Percentiles rank a stretch among this genome's conserved stretches.
These are phyloP conservation scores for Knoxia roxburghii DNA, from an alignment of 257 asterid genomes.

Conservation along the genomic window DNA sequence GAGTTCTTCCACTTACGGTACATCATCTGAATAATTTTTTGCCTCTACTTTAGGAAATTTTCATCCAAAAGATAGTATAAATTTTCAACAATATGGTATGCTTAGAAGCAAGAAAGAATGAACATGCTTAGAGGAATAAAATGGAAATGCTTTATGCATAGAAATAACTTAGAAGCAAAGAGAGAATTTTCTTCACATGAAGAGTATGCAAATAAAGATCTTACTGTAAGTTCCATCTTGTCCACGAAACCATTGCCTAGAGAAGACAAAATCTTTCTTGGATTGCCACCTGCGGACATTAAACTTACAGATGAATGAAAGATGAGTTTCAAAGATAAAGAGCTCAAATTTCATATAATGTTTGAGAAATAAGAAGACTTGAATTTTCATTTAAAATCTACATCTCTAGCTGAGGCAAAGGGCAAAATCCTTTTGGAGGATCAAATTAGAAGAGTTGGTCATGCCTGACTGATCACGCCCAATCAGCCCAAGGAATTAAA, in stretches of 20 bases:
- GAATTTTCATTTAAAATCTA: background rate
- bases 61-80: background rate
- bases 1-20: too few relatives aligned
- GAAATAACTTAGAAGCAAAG: background rate
- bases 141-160: background rate
- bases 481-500: background rate
- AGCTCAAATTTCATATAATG: constrained; percentile 9
- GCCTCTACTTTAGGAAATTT: background rate
- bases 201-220: constrained; percentile 20
- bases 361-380: background rate
- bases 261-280: constrained; percentile 85
- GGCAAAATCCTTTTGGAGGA: background rate
- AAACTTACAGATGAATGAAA: constrained; percentile 12
- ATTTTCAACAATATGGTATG: background rate
- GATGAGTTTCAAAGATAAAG: constrained; percentile 16
- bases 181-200: background rate
- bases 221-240: constrained; percentile 98
- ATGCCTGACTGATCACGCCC: background rate
- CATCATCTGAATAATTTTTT: too few relatives aligned
- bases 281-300: constrained; percentile 76
- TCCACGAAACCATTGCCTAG: constrained; percentile 96
- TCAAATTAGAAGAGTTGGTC: background rate
- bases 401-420: background rate
- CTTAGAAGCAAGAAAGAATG: background rate
- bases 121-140: background rate